Base-by-base conservation (phyloP, 1,139 yeast genomes). In the Geotrichum macrosporum region DNA sequence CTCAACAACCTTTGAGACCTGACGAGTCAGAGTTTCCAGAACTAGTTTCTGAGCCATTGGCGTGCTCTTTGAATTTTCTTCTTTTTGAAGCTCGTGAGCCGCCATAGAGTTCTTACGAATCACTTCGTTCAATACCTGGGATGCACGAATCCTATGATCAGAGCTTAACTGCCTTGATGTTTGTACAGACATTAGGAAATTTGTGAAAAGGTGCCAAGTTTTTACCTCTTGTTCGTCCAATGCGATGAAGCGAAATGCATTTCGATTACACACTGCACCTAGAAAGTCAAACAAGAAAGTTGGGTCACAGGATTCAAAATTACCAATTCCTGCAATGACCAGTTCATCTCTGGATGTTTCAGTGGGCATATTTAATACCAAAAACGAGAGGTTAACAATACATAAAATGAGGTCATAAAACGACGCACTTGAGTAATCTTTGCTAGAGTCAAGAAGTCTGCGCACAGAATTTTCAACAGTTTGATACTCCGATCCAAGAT, bases 361-460 rank as follows among this genome's bases (percentile, higher is more conserved):
- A 2, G 31, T 10, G 1, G 43, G 39, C 10, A 40, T 26, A 20
- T 40, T 32, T 15, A 48, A 30, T 12, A 46, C 48, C 12, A 44
- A 33, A 13, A 46, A 35, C 3, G 80, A 74, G 8, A 80, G 64
- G 1, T 61, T 61, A 5, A 77, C 70, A 34, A 81, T 57, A 1
- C 79, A 71, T 0, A 62, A 57, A 1, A 80, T 48, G 29, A 84
- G 60, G 15, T 68, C 71, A 6, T 60, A 51, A 54, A 78, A 81
- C 2, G 86, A 72, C 1, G 65, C 64, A 2, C 65, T 61, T 0
- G 80, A 73, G 54, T 78, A 83, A 5, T 73, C 74, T 34, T 66
- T 68, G 2, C 89, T 73, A 46, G 84, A 79, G 33, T 81, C 88
- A 42, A 76, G 66, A 34, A 88, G 68, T 53, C 80, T 81, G n/a